A percentile compares a stretch with the other conserved stretches of the same genome.
These are phyloP conservation scores for Clitocybe nebularis DNA, from an alignment of 1,284 basidiomycete species.

Conservation along the genomic window DNA sequence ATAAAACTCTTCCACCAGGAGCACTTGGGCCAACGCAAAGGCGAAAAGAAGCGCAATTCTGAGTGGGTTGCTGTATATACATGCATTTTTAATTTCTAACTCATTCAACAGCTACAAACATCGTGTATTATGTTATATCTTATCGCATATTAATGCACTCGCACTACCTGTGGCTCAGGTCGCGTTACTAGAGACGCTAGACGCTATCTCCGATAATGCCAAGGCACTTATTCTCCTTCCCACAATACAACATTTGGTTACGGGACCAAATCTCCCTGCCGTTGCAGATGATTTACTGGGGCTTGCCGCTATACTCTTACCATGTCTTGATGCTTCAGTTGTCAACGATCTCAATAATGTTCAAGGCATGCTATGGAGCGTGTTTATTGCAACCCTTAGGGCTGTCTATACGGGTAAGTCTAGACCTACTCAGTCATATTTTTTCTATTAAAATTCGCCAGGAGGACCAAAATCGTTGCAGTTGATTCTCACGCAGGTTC, in stretches of 20 bases:
- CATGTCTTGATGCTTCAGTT: slow-evolving; percentile 51
- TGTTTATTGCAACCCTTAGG: slow-evolving; percentile 42
- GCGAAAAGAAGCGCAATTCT: slow-evolving; percentile 60
- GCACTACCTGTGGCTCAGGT: slow-evolving; percentile 47
- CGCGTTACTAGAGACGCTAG: slow-evolving; percentile 57
- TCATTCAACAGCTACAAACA: slow-evolving; percentile 68
- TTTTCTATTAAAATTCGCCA: no score
- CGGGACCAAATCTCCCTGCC: slow-evolving; percentile 13
- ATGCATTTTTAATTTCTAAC: no score
- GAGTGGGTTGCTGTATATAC: slow-evolving; percentile 40
- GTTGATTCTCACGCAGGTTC: slow-evolving; percentile 35
- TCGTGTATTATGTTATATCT: slow-evolving; percentile 72
- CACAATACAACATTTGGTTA: slow-evolving; percentile 46
- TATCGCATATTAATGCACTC: slow-evolving; percentile 78
- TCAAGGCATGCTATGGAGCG: slow-evolving; percentile 42
- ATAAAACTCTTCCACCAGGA: slow-evolving; percentile 63
- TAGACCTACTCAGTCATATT: no score
- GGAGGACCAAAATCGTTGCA: slow-evolving; percentile 30
- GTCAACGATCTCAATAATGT: slow-evolving; percentile 43
- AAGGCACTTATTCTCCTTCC: slow-evolving; percentile 68
- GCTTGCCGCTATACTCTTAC: slow-evolving; percentile 48
- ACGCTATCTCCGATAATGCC: slow-evolving; percentile 56
- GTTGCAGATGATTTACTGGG: slow-evolving; percentile 27
- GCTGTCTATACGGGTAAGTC: slow-evolving; percentile 45
- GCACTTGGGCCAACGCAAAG: slow-evolving; percentile 43